phyloP scores from a whole-genome alignment of 352 stramenopile genomes.

The Elongisporangium prolatum region DNA sequence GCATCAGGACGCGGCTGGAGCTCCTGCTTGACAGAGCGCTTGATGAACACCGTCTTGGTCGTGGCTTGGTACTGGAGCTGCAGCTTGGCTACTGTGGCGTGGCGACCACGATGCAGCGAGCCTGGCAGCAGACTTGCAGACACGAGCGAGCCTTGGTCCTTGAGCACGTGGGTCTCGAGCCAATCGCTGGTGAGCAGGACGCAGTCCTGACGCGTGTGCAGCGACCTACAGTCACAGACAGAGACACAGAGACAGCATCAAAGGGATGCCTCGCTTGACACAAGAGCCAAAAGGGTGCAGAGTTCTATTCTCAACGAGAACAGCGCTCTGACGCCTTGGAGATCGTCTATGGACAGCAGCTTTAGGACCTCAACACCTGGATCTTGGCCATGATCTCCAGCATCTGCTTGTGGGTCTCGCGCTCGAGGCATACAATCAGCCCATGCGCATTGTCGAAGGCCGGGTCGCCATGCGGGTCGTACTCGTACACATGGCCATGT shows the following conservation, averaged over 20 bases:
- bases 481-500: constrained; percentile 51
- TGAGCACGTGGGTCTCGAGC: constrained; percentile 31
- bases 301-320: background rate
- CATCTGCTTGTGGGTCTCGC: constrained; percentile 25
- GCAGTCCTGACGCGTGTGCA: constrained; percentile 20
- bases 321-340: background rate
- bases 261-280: constrained; percentile 2
- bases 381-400: constrained; percentile 42
- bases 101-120: constrained; percentile 45
- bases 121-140: constrained; percentile 19
- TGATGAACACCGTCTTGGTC: constrained; percentile 45
- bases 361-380: constrained; percentile 43
- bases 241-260: constrained; percentile 11
- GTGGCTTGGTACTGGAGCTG: constrained; percentile 15
- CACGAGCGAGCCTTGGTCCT: constrained; percentile 5
- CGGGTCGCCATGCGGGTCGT: constrained; percentile 41
- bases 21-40: constrained; percentile 54
- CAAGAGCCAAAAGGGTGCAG: background rate
- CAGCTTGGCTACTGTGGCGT: constrained; percentile 44
- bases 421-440: constrained; percentile 42
- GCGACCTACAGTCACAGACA: constrained; percentile 22
- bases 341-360: background rate
- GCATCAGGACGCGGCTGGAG: constrained; percentile 29
- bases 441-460: constrained; percentile 65
- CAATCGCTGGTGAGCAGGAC: constrained; percentile 35